Evolutionary conservation across 192 early-diverging fungal genomes (phyloP).

Genomic region (Podila epicladia): DNA sequence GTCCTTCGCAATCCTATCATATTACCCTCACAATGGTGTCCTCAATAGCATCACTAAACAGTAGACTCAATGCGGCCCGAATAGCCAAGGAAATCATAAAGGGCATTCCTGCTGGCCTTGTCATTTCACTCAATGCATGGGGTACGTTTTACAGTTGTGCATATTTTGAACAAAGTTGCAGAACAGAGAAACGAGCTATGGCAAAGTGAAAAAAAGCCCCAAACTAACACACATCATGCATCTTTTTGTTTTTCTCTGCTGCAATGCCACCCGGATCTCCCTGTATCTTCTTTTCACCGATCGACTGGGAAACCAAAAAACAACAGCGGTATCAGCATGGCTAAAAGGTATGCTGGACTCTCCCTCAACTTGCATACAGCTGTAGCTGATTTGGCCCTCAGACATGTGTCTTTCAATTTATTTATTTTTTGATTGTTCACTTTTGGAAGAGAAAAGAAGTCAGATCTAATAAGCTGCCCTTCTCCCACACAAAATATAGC

Average conservation of each 20-base stretch:
- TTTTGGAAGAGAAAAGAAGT: background rate
- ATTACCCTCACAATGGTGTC: too few relatives aligned
- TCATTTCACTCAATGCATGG: constrained; percentile 50
- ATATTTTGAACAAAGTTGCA: background rate
- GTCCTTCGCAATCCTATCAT: too few relatives aligned
- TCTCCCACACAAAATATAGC: constrained; percentile 4
- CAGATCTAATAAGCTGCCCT: too few relatives aligned
- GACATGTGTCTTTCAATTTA: background rate
- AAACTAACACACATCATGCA: too few relatives aligned
- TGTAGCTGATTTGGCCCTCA: too few relatives aligned
- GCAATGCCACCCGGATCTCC: background rate
- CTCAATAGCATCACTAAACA: constrained; percentile 2
- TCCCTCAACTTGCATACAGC: too few relatives aligned
- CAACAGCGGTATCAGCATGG: constrained; percentile 46
- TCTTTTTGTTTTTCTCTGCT: background rate
- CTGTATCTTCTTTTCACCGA: background rate
- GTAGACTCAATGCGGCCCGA: constrained; percentile 5
- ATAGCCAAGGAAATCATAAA: constrained; percentile 23
- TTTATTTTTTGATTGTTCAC: background rate
- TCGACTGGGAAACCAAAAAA: background rate
- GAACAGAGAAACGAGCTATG: background rate
- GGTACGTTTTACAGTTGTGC: constrained; percentile 7
- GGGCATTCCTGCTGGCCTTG: constrained; percentile 44
- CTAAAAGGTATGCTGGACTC: constrained; percentile 27
- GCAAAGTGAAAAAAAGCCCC: too few relatives aligned